A percentile compares a stretch with the other conserved stretches of the same genome.
Evolutionary conservation across 2,329 filamentous ascomycete species (phyloP).

Genomic region (Fusarium sublunatum): DNA sequence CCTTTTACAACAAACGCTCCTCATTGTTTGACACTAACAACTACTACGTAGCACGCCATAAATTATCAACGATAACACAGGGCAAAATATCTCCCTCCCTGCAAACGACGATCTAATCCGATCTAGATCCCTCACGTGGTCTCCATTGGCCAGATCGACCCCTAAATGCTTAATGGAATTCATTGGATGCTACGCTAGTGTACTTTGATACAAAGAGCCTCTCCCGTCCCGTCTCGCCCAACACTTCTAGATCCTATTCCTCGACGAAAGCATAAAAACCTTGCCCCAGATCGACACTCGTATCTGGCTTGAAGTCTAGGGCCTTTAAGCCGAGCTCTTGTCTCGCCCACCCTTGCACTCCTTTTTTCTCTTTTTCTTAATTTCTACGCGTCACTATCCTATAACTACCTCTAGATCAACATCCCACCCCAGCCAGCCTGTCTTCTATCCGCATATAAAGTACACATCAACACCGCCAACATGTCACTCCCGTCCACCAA

Average conservation of each 20-base stretch:
- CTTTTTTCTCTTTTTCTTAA: slow-evolving; percentile 1
- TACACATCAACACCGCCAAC: slow-evolving; percentile 11
- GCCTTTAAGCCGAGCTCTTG: slow-evolving; percentile 6
- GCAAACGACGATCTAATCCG: slow-evolving; percentile 26
- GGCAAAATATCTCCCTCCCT: slow-evolving; percentile 1
- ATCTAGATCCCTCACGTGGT: slow-evolving; percentile 29
- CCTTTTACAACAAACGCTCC: too few species aligned
- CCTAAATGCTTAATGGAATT: slow-evolving; percentile 4
- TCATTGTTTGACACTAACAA: too few species aligned
- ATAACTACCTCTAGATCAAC: not conserved
- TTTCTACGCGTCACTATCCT: not conserved
- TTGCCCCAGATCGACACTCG: slow-evolving; percentile 1
- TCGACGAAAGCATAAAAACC: slow-evolving; percentile 28
- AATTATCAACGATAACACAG: not conserved
- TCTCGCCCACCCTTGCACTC: slow-evolving; percentile 11
- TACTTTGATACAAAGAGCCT: slow-evolving; percentile 16
- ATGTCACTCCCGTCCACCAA: slow-evolving; percentile 57
- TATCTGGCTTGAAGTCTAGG: not conserved
- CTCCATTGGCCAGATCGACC: slow-evolving; percentile 19
- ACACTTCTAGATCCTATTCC: slow-evolving; percentile 13
- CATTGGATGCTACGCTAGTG: slow-evolving; percentile 27
- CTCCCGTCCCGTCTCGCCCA: not conserved
- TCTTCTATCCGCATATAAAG: not conserved
- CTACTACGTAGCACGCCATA: too few species aligned
- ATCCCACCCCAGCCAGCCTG: not conserved